Percentiles rank a stretch among this genome's conserved stretches.
These are phyloP conservation scores for Ulmus americana DNA, from an alignment of 331 rosid genomes.

Conservation along the genomic window DNA sequence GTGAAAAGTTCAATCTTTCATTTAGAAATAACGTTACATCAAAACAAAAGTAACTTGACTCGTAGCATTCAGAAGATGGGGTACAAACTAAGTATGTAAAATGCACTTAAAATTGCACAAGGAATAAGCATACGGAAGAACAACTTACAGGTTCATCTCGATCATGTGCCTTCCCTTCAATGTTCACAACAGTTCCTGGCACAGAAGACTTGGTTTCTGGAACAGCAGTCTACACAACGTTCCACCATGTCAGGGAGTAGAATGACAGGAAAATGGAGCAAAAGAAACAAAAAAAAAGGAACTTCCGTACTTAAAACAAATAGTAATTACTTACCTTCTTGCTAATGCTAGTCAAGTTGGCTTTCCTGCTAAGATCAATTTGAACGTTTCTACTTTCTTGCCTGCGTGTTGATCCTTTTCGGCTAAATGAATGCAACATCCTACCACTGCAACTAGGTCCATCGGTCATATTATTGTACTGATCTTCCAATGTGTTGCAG, in stretches of 20 bases:
- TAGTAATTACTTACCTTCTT: constrained; percentile 42
- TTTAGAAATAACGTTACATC: not conserved
- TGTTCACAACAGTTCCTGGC: constrained; percentile 3
- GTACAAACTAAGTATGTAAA: not conserved
- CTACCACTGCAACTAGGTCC: constrained; percentile 41
- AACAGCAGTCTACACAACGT: constrained; percentile 25
- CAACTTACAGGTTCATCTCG: constrained; percentile 30
- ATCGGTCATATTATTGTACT: constrained; percentile 19
- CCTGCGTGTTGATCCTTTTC: constrained; percentile 46
- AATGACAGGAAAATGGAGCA: not conserved
- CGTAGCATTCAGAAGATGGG: not conserved
- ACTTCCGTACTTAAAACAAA: not conserved
- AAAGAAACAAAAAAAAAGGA: not conserved
- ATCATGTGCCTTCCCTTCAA: constrained; percentile 14
- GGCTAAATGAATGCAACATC: constrained; percentile 35
- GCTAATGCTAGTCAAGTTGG: constrained; percentile 35
- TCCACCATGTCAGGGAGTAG: not conserved
- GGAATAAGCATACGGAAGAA: not conserved
- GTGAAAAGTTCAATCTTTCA: not conserved
- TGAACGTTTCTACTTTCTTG: constrained; percentile 36
- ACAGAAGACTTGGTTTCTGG: constrained; percentile 21
- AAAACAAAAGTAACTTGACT: not conserved
- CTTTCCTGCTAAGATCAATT: constrained; percentile 35
- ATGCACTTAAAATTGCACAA: not conserved
- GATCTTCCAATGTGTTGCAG: constrained; percentile 40